Percentiles rank a stretch among this genome's conserved stretches.
Evolutionary conservation across 257 asterid species (phyloP).

Genomic region (Primulina tabacum): DNA sequence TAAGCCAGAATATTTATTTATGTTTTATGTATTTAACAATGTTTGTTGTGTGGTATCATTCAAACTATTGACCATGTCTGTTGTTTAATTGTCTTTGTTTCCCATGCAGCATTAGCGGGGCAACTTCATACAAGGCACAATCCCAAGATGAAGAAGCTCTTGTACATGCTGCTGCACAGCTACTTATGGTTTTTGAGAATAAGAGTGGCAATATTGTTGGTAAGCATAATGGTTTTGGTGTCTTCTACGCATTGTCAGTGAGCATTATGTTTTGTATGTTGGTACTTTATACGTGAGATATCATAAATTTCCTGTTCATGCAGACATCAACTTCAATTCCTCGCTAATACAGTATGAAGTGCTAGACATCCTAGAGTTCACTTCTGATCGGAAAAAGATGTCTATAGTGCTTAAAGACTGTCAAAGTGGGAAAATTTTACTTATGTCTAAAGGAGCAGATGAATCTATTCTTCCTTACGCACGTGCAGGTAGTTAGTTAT

Average conservation of each 20-base stretch:
- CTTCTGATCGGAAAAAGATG: slow-evolving; percentile 97
- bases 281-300: slow-evolving; percentile 17
- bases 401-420: slow-evolving; percentile 81
- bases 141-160: slow-evolving; percentile 99
- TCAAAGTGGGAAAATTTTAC: slow-evolving; percentile 60
- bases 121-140: slow-evolving; percentile 78
- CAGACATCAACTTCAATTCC: slow-evolving; percentile 78
- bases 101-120: slow-evolving; percentile 62
- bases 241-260: background rate
- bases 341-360: slow-evolving; percentile 72
- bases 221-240: slow-evolving; percentile 33
- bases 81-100: slow-evolving; percentile 22
- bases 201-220: slow-evolving; percentile 77
- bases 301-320: slow-evolving; percentile 34
- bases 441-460: slow-evolving; percentile 95
- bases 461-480: slow-evolving; percentile 85
- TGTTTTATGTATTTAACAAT: slow-evolving; percentile 5
- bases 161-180: slow-evolving; percentile 86
- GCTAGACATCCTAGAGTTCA: slow-evolving; percentile 86
- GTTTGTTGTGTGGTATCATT: slow-evolving; percentile 22
- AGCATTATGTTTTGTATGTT: slow-evolving; percentile 13
- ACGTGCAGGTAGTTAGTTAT: slow-evolving; percentile 61
- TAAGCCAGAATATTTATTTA: slow-evolving; percentile 10
- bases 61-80: slow-evolving; percentile 13
- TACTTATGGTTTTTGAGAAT: slow-evolving; percentile 68